A percentile compares a stretch with the other conserved stretches of the same genome.
phyloP scores from a whole-genome alignment of 1,139 yeast species.

The Pichia sp. region DNA sequence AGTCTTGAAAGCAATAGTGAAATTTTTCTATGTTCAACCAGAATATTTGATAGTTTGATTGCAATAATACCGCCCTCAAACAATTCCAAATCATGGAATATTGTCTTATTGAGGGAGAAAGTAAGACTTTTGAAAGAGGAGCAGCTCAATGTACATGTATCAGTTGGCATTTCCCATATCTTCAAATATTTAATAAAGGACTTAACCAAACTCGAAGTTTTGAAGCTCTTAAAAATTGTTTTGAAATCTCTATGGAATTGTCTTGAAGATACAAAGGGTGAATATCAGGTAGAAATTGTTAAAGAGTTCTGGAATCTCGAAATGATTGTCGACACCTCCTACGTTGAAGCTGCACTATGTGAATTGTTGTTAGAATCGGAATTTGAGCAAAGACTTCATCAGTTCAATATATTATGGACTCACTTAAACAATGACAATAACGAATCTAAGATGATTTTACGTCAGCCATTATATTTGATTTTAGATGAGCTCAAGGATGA shows the following conservation, averaged over 20 bases:
- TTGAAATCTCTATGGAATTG: slow-evolving; percentile 46
- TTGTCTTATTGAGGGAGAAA: slow-evolving; percentile 33
- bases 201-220: slow-evolving; percentile 29
- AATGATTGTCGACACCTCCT: slow-evolving; percentile 35
- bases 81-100: slow-evolving; percentile 27
- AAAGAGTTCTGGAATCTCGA: slow-evolving; percentile 46
- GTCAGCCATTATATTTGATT: slow-evolving; percentile 63
- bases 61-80: slow-evolving; percentile 45
- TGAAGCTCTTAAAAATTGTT: slow-evolving; percentile 36
- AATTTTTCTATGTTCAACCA: slow-evolving; percentile 34
- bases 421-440: slow-evolving; percentile 42
- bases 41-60: slow-evolving; percentile 41
- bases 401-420: slow-evolving; percentile 57
- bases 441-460: slow-evolving; percentile 44
- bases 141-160: slow-evolving; percentile 27
- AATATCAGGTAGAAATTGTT: slow-evolving; percentile 60
- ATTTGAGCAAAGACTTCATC: slow-evolving; percentile 37
- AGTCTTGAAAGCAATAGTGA: slow-evolving; percentile 28
- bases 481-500: slow-evolving; percentile 55
- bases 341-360: slow-evolving; percentile 58
- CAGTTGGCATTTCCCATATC: slow-evolving; percentile 47
- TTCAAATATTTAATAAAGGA: slow-evolving; percentile 38
- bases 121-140: slow-evolving; percentile 30
- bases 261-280: slow-evolving; percentile 42
- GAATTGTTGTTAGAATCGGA: slow-evolving; percentile 42